Evolutionary conservation across 495 filamentous ascomycete species (phyloP).

Genomic region (Talaromyces wortmannii): DNA sequence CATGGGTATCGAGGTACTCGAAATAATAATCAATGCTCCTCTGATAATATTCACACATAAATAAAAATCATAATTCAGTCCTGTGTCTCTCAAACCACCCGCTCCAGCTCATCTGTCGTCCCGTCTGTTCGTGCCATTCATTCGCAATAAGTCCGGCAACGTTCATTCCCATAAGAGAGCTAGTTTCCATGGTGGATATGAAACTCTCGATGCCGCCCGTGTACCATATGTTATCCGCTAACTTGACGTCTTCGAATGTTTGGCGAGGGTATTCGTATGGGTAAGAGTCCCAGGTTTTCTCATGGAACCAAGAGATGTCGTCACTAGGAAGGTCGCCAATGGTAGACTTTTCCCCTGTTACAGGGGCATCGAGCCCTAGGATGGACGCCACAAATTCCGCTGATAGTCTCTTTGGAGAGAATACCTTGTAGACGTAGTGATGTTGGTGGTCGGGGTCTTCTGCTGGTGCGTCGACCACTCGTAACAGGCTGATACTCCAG

Average conservation of each 20-base stretch:
- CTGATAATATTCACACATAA: neutral
- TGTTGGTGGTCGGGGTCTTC: conserved; percentile 18
- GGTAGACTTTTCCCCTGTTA: conserved; percentile 12
- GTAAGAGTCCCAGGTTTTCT: conserved; percentile 75
- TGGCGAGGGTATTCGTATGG: conserved; percentile 75
- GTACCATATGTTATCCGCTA: conserved; percentile 69
- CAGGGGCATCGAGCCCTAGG: conserved; percentile 19
- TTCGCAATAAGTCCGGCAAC: conserved; percentile 74
- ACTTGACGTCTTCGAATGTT: conserved; percentile 75
- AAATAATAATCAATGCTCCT: too few relatives aligned
- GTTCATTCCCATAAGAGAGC: conserved; percentile 90
- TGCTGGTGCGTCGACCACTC: conserved; percentile 50
- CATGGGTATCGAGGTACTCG: too few relatives aligned
- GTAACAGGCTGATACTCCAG: conserved; percentile 80
- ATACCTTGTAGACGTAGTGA: conserved; percentile 95
- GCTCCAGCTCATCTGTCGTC: neutral
- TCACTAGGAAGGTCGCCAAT: conserved; percentile 29
- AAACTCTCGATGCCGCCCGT: conserved; percentile 92
- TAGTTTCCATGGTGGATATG: conserved; percentile 98
- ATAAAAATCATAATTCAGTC: neutral
- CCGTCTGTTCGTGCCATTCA: conserved; percentile 36
- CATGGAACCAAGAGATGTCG: conserved; percentile 72
- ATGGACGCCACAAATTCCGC: conserved; percentile 52
- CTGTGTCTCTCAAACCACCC: neutral
- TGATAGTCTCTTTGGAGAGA: conserved; percentile 67